Conservation (phyloP, 2,329 filamentous ascomycete species). For the Ophiostoma angusticollis region DNA sequence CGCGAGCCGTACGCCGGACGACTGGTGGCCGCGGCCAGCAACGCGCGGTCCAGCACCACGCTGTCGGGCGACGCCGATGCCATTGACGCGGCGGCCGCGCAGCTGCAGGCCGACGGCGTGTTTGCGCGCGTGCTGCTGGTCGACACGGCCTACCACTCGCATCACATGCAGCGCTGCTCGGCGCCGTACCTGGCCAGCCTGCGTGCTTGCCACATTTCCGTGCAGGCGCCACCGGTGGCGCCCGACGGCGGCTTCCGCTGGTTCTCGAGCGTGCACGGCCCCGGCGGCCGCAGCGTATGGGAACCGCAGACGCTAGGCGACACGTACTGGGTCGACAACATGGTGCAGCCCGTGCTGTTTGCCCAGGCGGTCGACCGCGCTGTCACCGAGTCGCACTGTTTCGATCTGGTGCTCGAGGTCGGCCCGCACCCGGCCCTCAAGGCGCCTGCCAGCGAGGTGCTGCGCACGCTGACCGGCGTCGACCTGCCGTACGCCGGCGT, state of each 20-base stretch:
- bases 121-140: conserved; percentile 27
- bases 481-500: conserved; percentile 9
- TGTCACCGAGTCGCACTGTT: conserved; percentile 6
- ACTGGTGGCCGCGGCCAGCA: conserved; percentile 21
- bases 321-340: conserved; percentile 22
- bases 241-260: conserved; percentile 18
- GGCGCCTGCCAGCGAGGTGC: conserved; percentile 13
- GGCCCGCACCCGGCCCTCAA: conserved; percentile 18
- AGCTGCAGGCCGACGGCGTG: conserved; percentile 16
- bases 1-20: conserved; percentile 15
- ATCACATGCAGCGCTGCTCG: conserved; percentile 29
- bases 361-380: conserved; percentile 12
- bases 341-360: conserved; percentile 21
- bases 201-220: conserved; percentile 17
- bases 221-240: conserved; percentile 5
- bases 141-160: conserved; percentile 37
- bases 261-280: conserved; percentile 29
- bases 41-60: conserved; percentile 22
- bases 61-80: conserved; percentile 24
- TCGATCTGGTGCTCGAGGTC: conserved; percentile 17
- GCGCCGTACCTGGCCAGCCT: conserved; percentile 23
- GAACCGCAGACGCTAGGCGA: conserved; percentile 8
- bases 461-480: conserved; percentile 15
- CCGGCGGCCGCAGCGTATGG: conserved; percentile 5
- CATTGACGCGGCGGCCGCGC: conserved; percentile 15